Conservation (phyloP, 139 green algal species). For the Closterium sp. region DNA sequence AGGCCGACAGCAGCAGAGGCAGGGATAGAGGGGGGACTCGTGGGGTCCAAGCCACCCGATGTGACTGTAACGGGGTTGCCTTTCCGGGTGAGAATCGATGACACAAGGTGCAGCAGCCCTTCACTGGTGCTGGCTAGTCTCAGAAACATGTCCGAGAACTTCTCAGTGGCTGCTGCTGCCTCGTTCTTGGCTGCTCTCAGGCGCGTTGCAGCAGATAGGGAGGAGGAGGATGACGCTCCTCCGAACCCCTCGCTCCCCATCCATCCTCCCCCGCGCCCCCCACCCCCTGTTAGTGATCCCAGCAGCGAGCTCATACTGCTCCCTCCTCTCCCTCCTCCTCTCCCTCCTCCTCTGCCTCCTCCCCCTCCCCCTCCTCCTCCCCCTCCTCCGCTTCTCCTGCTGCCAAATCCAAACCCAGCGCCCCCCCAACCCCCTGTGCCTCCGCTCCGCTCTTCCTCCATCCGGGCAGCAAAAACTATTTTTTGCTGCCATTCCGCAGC, state of each 20-base stretch:
- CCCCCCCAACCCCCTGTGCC: background rate
- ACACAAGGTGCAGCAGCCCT: slow-evolving; percentile 16
- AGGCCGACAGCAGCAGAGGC: background rate
- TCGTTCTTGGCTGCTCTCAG: background rate
- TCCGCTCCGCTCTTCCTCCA: background rate
- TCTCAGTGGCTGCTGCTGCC: slow-evolving; percentile 1
- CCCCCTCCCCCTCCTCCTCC: background rate
- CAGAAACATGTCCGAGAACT: slow-evolving; percentile 9
- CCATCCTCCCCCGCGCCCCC: background rate
- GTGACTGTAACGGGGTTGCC: background rate
- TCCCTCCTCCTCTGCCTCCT: background rate
- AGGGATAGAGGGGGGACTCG: too few species aligned
- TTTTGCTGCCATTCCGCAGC: slow-evolving; percentile 26
- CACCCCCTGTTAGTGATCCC: background rate
- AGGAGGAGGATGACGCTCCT: background rate
- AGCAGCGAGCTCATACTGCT: background rate
- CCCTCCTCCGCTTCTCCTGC: background rate
- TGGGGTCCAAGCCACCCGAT: background rate
- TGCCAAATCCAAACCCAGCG: background rate
- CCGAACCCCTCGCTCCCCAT: background rate
- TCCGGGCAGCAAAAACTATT: background rate
- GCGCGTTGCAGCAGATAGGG: background rate
- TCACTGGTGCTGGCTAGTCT: slow-evolving; percentile 27
- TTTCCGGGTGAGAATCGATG: background rate
- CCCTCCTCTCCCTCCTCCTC: background rate